These are phyloP conservation scores for Paradendryphiella salina DNA, from an alignment of 2,329 filamentous ascomycete genomes.

Conservation along the genomic window DNA sequence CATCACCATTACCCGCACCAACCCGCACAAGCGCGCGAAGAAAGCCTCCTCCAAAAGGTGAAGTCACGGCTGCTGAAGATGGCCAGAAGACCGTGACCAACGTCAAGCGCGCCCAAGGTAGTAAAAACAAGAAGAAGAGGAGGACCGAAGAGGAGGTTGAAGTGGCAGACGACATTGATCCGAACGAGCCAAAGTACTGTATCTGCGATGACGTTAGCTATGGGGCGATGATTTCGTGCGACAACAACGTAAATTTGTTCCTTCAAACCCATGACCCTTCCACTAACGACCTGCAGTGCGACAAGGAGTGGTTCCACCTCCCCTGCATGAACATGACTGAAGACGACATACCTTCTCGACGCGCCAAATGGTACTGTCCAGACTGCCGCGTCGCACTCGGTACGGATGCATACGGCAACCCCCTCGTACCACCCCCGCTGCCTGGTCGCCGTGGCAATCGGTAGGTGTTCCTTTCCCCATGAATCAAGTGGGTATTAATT, in stretches of 20 bases:
- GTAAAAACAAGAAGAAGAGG: conserved; percentile 55
- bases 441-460: conserved; percentile 40
- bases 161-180: conserved; percentile 61
- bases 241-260: conserved; percentile 63
- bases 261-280: neutral
- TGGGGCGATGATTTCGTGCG: conserved; percentile 81
- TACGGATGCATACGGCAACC: conserved; percentile 43
- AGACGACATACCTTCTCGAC: conserved; percentile 66
- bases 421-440: conserved; percentile 36
- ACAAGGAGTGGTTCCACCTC: conserved; percentile 84
- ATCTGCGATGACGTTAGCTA: conserved; percentile 78
- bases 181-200: conserved; percentile 76
- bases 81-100: conserved; percentile 68
- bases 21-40: conserved; percentile 56
- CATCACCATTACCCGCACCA: conserved; percentile 22
- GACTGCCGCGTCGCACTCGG: conserved; percentile 58
- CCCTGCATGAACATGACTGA: conserved; percentile 69
- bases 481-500: conserved; percentile 34
- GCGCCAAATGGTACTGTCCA: conserved; percentile 83
- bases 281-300: conserved; percentile 59
- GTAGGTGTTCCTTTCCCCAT: conserved; percentile 34
- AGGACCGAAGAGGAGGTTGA: conserved; percentile 32
- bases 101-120: conserved; percentile 64
- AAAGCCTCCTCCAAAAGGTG: conserved; percentile 73
- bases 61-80: conserved; percentile 65